These are phyloP conservation scores for Sporobolus alterniflorus DNA, from an alignment of 202 grass and related monocot genomes.

Conservation along the genomic window DNA sequence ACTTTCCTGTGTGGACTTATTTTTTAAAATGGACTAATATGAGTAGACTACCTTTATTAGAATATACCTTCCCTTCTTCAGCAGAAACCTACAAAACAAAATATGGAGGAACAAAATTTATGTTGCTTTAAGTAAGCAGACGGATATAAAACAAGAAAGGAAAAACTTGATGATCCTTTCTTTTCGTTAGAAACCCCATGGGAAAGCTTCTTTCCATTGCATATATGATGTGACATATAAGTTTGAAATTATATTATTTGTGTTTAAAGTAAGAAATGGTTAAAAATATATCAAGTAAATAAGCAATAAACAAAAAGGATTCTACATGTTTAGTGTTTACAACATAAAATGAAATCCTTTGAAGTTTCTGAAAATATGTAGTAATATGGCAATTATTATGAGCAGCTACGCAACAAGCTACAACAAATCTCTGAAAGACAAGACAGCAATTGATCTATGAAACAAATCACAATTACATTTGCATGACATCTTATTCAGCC, in stretches of 20 bases:
- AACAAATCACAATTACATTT: not conserved
- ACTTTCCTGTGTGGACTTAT: conserved; percentile 54
- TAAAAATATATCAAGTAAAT: not conserved
- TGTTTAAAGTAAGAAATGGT: not conserved
- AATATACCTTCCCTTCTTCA: conserved; percentile 77
- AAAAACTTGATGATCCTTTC: not conserved
- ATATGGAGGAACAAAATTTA: conserved; percentile 25
- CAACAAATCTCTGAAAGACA: not conserved
- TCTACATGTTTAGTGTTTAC: not conserved
- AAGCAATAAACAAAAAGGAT: not conserved
- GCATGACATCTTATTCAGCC: not conserved
- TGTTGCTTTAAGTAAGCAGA: conserved; percentile 18
- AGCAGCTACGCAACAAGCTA: not conserved
- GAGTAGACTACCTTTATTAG: conserved; percentile 58
- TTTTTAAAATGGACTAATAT: conserved; percentile 61
- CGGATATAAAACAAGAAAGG: not conserved
- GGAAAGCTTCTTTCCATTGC: not conserved
- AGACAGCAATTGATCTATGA: not conserved
- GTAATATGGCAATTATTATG: not conserved
- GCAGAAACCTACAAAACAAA: conserved; percentile 61
- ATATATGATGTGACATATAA: not conserved
- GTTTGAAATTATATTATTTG: not conserved
- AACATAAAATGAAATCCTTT: not conserved
- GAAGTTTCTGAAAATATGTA: not conserved
- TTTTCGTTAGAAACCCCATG: not conserved